phyloP scores from a whole-genome alignment of 2,329 filamentous ascomycete genomes.

The Rutstroemia sp. region DNA sequence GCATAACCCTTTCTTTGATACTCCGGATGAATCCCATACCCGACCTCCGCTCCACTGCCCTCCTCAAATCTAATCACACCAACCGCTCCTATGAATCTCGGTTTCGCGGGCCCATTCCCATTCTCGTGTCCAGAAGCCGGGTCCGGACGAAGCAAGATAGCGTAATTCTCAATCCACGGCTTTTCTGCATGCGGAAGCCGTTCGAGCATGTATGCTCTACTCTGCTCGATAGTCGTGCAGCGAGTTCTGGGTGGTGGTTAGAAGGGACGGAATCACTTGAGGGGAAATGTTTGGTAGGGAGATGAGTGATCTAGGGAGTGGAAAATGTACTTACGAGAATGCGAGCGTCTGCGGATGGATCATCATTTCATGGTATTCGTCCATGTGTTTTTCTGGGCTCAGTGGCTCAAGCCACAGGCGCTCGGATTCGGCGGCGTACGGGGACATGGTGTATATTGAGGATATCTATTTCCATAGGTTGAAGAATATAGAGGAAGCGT shows the following conservation, averaged over 20 bases:
- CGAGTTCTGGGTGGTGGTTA: not conserved
- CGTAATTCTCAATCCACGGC: slow-evolving; percentile 18
- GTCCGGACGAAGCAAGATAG: slow-evolving; percentile 16
- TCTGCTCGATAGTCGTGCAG: not conserved
- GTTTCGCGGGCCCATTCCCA: not conserved
- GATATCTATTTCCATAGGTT: no score
- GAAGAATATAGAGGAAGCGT: no score
- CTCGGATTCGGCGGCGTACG: no score
- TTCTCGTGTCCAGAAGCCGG: not conserved
- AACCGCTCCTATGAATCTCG: slow-evolving; percentile 14
- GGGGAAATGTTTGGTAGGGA: no score
- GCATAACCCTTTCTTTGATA: slow-evolving; percentile 16
- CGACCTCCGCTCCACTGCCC: slow-evolving; percentile 14
- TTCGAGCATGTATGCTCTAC: slow-evolving; percentile 7
- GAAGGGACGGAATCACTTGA: not conserved
- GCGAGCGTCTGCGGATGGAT: no score
- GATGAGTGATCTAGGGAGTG: no score
- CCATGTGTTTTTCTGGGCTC: no score
- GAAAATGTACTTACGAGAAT: no score
- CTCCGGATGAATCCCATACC: slow-evolving; percentile 14
- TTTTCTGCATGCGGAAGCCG: slow-evolving; percentile 7
- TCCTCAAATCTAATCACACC: slow-evolving; percentile 12
- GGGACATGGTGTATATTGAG: no score
- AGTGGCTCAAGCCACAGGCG: no score
- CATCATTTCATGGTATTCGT: no score